phyloP scores from a whole-genome alignment of 345 rosid genomes.

The Abelmoschus esculentus region DNA sequence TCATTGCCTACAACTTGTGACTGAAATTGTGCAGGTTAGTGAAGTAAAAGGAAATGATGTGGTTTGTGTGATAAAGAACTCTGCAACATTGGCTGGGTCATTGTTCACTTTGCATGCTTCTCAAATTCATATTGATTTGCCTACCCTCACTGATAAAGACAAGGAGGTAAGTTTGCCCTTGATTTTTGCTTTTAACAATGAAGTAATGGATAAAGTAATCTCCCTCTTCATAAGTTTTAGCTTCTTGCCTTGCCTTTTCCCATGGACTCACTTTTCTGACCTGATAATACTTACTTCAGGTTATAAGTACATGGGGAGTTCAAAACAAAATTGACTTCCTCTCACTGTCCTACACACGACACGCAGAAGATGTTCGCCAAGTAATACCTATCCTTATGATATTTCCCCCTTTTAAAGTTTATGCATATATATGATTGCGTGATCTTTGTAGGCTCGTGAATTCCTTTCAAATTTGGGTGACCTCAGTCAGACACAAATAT shows the following conservation, averaged over 20 bases:
- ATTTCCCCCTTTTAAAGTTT: neutral
- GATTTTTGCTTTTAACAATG: neutral
- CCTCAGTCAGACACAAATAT: conserved; percentile 81
- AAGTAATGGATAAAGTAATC: neutral
- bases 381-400: conserved; percentile 23
- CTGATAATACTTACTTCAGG: conserved; percentile 34
- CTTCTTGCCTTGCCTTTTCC: neutral
- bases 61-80: conserved; percentile 74
- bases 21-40: conserved; percentile 48
- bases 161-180: conserved; percentile 55
- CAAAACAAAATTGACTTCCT: conserved; percentile 92
- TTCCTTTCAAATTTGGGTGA: conserved; percentile 74
- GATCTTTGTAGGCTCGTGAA: conserved; percentile 69
- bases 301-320: conserved; percentile 91
- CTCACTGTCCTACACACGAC: conserved; percentile 85
- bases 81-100: conserved; percentile 88
- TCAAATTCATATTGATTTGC: conserved; percentile 84
- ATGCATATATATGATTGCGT: neutral
- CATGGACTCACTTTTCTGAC: neutral
- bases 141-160: conserved; percentile 83
- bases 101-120: conserved; percentile 85
- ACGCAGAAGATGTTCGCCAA: conserved; percentile 95
- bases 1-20: conserved; percentile 5
- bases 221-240: conserved; percentile 3
- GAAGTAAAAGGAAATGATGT: conserved; percentile 86